These are phyloP conservation scores for Stygiomarasmius scandens DNA, from an alignment of 1,284 basidiomycete genomes.

Conservation along the genomic window DNA sequence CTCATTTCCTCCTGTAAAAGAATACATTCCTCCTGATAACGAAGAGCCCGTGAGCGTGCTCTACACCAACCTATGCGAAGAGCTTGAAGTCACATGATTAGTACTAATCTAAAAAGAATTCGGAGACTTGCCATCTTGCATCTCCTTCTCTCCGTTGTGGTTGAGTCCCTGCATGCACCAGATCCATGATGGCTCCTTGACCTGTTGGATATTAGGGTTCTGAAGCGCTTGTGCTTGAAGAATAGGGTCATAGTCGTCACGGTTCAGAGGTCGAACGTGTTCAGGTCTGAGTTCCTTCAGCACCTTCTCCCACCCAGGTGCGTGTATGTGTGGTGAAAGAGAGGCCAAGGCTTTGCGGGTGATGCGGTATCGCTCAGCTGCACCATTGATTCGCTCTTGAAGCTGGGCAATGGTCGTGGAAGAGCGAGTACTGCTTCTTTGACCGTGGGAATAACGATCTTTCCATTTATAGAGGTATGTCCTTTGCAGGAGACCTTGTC, in stretches of 20 bases:
- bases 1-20: conserved; percentile 12
- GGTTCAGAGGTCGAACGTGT: neutral
- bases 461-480: neutral
- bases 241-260: neutral
- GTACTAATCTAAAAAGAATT: neutral
- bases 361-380: neutral
- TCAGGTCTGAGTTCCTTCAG: neutral
- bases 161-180: neutral
- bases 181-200: neutral
- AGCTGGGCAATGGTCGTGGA: neutral
- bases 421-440: neutral
- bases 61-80: conserved; percentile 13
- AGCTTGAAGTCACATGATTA: neutral
- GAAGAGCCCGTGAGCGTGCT: conserved; percentile 8
- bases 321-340: neutral
- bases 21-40: conserved; percentile 4
- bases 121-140: neutral
- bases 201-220: neutral
- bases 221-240: neutral
- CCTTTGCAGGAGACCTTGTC: neutral
- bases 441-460: neutral
- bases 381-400: neutral
- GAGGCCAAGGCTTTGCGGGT: neutral
- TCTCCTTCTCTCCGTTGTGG: neutral
- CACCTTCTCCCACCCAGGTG: neutral